phyloP scores from a whole-genome alignment of 106 monocot genomes.

The Alisma plantagoaquatica region DNA sequence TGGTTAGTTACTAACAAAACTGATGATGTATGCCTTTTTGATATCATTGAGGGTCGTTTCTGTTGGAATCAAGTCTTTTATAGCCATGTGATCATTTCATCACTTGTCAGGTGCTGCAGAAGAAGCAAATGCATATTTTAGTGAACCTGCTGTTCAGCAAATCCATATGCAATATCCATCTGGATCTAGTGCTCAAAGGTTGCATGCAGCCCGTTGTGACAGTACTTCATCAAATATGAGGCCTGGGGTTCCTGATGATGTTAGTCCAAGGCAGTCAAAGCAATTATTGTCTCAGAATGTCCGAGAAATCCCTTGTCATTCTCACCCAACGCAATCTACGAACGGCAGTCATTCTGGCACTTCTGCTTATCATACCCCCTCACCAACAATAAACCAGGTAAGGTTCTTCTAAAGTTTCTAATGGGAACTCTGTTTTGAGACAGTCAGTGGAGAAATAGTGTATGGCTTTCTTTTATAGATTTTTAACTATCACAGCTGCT shows the following conservation, averaged over 20 bases:
- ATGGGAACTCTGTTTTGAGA: too few relatives aligned
- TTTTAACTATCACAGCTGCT: too few relatives aligned
- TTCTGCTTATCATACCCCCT: slow-evolving; percentile 73
- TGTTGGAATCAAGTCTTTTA: too few relatives aligned
- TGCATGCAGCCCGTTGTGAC: slow-evolving; percentile 31
- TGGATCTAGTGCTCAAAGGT: slow-evolving; percentile 37
- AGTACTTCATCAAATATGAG: slow-evolving; percentile 19
- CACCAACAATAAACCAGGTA: slow-evolving; percentile 65
- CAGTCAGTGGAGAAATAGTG: too few relatives aligned
- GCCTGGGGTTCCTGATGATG: slow-evolving; percentile 26
- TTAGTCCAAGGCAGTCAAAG: slow-evolving; percentile 53
- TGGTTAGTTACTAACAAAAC: slow-evolving; percentile 17
- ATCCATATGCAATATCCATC: slow-evolving; percentile 50
- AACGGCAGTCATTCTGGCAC: slow-evolving; percentile 28
- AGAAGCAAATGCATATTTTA: slow-evolving; percentile 65
- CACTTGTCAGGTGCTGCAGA: slow-evolving; percentile 61
- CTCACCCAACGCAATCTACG: slow-evolving; percentile 28
- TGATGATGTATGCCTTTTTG: neutral
- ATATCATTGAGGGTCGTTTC: neutral
- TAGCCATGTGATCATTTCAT: too few relatives aligned
- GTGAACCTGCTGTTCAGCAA: slow-evolving; percentile 53
- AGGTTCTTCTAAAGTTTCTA: too few relatives aligned
- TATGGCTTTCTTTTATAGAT: too few relatives aligned
- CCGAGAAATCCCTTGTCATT: slow-evolving; percentile 31
- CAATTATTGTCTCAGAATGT: slow-evolving; percentile 33